phyloP scores from a whole-genome alignment of 2,329 filamentous ascomycete species.

The Stemphylium vesicarium region DNA sequence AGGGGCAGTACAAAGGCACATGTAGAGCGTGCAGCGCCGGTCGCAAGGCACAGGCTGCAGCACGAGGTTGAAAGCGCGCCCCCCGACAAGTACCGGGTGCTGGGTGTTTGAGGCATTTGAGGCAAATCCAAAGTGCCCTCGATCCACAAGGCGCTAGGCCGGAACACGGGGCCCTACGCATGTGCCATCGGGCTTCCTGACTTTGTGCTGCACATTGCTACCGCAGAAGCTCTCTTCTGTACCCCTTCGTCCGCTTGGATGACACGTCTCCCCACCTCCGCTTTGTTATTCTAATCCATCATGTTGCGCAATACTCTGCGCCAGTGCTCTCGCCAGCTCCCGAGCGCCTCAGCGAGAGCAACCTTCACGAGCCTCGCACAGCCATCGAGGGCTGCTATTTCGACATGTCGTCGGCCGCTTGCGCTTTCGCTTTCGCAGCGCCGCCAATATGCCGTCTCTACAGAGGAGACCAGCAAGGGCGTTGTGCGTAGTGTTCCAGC shows the following conservation, averaged over 20 bases:
- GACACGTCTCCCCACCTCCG: slow-evolving; percentile 30
- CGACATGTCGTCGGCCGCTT: slow-evolving; percentile 56
- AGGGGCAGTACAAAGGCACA: neutral
- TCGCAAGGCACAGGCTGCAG: neutral
- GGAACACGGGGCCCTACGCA: slow-evolving; percentile 24
- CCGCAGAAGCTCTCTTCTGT: slow-evolving; percentile 30
- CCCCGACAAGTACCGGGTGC: neutral
- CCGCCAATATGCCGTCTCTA: slow-evolving; percentile 65
- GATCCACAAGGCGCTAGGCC: slow-evolving; percentile 25
- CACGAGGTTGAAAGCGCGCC: neutral
- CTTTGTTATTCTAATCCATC: slow-evolving; percentile 47
- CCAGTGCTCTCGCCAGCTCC: slow-evolving; percentile 70
- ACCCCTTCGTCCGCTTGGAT: slow-evolving; percentile 38
- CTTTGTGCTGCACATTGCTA: slow-evolving; percentile 21
- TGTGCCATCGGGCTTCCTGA: slow-evolving; percentile 24
- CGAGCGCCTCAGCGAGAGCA: slow-evolving; percentile 58
- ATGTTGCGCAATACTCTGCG: slow-evolving; percentile 76
- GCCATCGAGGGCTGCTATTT: slow-evolving; percentile 50
- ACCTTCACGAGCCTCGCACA: slow-evolving; percentile 52
- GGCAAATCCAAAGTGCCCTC: slow-evolving; percentile 18
- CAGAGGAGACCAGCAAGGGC: slow-evolving; percentile 65
- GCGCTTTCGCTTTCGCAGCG: slow-evolving; percentile 54
- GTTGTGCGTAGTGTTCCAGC: slow-evolving; percentile 58
- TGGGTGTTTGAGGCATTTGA: slow-evolving; percentile 33
- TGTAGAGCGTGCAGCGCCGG: neutral